Percentiles rank a stretch among this genome's conserved stretches.
Conservation (phyloP, 768 basidiomycete genomes). For the Rickenella mellea region DNA sequence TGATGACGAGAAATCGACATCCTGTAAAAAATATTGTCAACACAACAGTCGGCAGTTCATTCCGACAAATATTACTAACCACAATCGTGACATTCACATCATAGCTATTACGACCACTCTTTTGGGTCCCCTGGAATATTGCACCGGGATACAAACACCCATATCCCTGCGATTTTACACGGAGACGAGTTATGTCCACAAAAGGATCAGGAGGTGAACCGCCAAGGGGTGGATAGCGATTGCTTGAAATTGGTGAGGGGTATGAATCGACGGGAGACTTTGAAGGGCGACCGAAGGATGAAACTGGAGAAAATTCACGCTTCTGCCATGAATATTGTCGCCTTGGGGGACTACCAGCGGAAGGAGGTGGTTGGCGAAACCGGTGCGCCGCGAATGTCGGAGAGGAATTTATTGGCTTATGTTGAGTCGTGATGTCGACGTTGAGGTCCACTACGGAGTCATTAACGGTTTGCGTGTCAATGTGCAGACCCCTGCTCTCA, state of each 20-base stretch:
- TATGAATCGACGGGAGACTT: conserved; percentile 12
- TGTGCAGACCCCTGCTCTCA: too few species aligned
- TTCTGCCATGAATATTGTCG: conserved; percentile 1
- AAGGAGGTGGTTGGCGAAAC: too few species aligned
- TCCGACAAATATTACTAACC: conserved; percentile 40
- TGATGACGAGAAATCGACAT: conserved; percentile 82
- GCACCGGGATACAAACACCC: conserved; percentile 85
- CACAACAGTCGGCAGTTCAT: background rate
- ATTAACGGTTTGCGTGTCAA: conserved; percentile 11
- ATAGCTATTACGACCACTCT: conserved; percentile 88
- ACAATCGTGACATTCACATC: conserved; percentile 89
- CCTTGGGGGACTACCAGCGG: too few species aligned
- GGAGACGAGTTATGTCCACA: conserved; percentile 67
- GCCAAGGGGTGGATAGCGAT: conserved; percentile 17
- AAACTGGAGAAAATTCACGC: conserved; percentile 2
- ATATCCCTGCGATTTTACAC: conserved; percentile 61
- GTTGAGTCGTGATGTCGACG: too few species aligned
- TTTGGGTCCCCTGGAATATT: conserved; percentile 84
- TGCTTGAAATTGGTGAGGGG: conserved; percentile 13
- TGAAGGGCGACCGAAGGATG: background rate
- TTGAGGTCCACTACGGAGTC: conserved; percentile 20
- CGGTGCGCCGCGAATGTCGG: background rate
- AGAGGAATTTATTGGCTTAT: too few species aligned
- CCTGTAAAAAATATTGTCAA: conserved; percentile 32
- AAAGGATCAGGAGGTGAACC: conserved; percentile 38